phyloP scores from a whole-genome alignment of 2,329 filamentous ascomycete species.

The Fusarium sarcochroum region DNA sequence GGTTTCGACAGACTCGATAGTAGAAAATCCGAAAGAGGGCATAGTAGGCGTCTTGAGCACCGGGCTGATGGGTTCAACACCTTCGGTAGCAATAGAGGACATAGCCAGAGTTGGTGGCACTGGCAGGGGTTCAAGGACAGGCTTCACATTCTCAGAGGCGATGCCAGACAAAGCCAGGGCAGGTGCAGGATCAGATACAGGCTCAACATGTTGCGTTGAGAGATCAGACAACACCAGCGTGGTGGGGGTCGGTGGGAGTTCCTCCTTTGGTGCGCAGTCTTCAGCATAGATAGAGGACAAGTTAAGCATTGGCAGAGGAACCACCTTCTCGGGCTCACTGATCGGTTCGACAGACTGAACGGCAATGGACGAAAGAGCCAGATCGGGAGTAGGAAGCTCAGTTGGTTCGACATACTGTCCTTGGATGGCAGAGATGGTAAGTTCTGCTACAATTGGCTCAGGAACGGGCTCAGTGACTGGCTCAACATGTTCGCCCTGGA shows the following conservation, averaged over 20 bases:
- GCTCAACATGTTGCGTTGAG: conserved; percentile 55
- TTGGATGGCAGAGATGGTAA: conserved; percentile 43
- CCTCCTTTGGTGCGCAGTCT: conserved; percentile 54
- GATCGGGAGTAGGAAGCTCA: conserved; percentile 37
- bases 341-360: conserved; percentile 52
- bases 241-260: conserved; percentile 43
- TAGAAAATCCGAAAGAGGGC: conserved; percentile 59
- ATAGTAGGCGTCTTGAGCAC: conserved; percentile 39
- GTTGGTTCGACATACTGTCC: conserved; percentile 47
- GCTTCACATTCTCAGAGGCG: conserved; percentile 55
- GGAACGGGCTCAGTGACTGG: conserved; percentile 33
- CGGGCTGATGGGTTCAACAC: conserved; percentile 58
- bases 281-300: conserved; percentile 52
- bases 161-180: conserved; percentile 37
- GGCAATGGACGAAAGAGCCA: conserved; percentile 51
- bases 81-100: conserved; percentile 55
- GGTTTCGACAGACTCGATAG: conserved; percentile 62
- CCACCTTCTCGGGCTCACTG: conserved; percentile 51
- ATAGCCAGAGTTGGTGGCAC: conserved; percentile 52
- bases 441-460: conserved; percentile 19
- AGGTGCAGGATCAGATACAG: conserved; percentile 48
- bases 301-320: conserved; percentile 47
- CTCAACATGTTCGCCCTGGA: conserved; percentile 45
- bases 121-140: conserved; percentile 45
- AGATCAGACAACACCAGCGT: conserved; percentile 55